Conservation (phyloP, 2,329 filamentous ascomycete species). For the Fusarium fujikuroi region DNA sequence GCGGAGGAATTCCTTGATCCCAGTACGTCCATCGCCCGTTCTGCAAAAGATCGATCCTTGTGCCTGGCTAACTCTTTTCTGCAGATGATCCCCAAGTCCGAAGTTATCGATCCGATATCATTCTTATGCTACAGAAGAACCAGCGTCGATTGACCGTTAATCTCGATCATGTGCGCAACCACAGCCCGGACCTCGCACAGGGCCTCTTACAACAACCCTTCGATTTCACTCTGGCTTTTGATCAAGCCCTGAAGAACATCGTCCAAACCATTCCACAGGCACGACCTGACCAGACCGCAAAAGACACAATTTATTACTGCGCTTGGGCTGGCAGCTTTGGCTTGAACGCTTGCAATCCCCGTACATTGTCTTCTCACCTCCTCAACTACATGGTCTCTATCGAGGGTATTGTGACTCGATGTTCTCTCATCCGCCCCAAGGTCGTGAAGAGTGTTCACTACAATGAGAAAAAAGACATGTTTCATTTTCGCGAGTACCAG, state of each 20-base stretch:
- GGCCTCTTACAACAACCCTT: constrained; percentile 87
- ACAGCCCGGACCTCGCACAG: constrained; percentile 83
- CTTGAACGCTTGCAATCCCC: constrained; percentile 91
- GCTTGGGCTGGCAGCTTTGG: constrained; percentile 98
- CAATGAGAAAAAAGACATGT: constrained; percentile 86
- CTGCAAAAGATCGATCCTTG: background rate
- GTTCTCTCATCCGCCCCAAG: constrained; percentile 94
- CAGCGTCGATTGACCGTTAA: constrained; percentile 75
- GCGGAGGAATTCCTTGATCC: constrained; percentile 96
- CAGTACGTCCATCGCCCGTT: constrained; percentile 64
- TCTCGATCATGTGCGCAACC: constrained; percentile 90
- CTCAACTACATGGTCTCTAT: constrained; percentile 97
- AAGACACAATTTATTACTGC: constrained; percentile 91
- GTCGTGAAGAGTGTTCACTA: constrained; percentile 99
- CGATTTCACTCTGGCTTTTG: constrained; percentile 88
- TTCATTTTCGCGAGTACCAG: constrained; percentile 88
- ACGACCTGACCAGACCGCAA: constrained; percentile 77
- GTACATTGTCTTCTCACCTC: constrained; percentile 87
- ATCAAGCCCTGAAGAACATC: constrained; percentile 88
- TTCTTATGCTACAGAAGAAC: constrained; percentile 77
- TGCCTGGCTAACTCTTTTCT: constrained; percentile 18
- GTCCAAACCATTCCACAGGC: constrained; percentile 82
- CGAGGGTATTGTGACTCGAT: constrained; percentile 97
- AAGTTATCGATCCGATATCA: constrained; percentile 91
- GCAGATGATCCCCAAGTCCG: constrained; percentile 64